phyloP scores from a whole-genome alignment of 495 filamentous ascomycete species.

The Letharia lupina region DNA sequence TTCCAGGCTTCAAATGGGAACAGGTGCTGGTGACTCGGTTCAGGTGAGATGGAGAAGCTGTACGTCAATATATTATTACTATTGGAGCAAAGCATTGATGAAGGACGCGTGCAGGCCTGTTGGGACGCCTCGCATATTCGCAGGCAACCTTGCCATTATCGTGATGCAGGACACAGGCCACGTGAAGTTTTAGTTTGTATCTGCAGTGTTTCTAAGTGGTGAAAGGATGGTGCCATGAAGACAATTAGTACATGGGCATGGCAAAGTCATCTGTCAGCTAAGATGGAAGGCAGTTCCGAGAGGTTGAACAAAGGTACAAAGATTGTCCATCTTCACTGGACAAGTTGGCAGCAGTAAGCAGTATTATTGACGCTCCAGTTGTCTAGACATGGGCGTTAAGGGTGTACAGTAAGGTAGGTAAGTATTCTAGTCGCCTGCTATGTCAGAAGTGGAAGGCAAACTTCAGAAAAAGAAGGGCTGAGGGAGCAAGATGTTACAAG shows the following conservation, averaged over 20 bases:
- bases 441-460: background rate
- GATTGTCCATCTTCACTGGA: background rate
- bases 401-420: too few relatives aligned
- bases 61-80: background rate
- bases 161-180: background rate
- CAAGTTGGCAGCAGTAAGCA: background rate
- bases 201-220: background rate
- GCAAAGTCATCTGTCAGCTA: background rate
- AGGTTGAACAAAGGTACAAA: background rate
- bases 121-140: constrained; percentile 6
- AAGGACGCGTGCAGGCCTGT: background rate
- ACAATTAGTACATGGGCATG: background rate
- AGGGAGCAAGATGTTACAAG: too few relatives aligned
- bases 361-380: background rate
- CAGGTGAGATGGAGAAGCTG: background rate
- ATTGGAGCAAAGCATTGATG: background rate
- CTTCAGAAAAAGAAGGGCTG: too few relatives aligned
- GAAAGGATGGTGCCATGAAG: background rate
- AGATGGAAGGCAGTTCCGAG: background rate
- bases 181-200: background rate
- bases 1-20: background rate
- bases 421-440: background rate
- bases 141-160: background rate
- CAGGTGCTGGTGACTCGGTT: background rate
- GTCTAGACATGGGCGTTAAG: too few relatives aligned